Conservation (phyloP, 495 filamentous ascomycete genomes). For the Entonaema liquescens region DNA sequence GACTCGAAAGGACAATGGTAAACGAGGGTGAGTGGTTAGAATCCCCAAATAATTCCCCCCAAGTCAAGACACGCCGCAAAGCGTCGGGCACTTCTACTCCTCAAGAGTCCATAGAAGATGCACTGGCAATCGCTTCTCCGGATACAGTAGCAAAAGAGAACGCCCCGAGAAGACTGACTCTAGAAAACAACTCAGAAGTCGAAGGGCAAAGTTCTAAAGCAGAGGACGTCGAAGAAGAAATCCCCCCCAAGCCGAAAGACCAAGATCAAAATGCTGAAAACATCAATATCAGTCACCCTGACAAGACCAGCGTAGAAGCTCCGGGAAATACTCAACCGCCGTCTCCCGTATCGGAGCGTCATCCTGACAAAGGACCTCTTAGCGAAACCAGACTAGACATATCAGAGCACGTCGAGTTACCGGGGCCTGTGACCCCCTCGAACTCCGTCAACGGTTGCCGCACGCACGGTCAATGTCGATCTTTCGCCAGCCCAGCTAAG, state of each 20-base stretch:
- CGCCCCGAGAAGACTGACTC: slow-evolving; percentile 28
- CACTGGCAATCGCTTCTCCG: slow-evolving; percentile 42
- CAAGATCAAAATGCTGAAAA: slow-evolving; percentile 46
- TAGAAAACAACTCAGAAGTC: slow-evolving; percentile 45
- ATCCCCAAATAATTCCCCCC: slow-evolving; percentile 51
- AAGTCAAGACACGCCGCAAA: slow-evolving; percentile 52
- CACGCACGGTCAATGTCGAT: slow-evolving; percentile 29
- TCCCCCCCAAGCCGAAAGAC: slow-evolving; percentile 31
- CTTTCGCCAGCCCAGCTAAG: slow-evolving; percentile 48
- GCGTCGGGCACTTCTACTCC: slow-evolving; percentile 44
- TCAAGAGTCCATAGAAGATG: slow-evolving; percentile 43
- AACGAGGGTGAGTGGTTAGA: slow-evolving; percentile 42
- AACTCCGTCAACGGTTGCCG: slow-evolving; percentile 25
- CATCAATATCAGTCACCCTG: slow-evolving; percentile 37
- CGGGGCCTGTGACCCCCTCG: slow-evolving; percentile 28
- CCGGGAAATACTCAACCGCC: slow-evolving; percentile 13
- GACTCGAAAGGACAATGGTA: slow-evolving; percentile 41
- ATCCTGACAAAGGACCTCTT: slow-evolving; percentile 13
- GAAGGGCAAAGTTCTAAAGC: slow-evolving; percentile 37
- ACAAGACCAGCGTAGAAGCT: slow-evolving; percentile 27
- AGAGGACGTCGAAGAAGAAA: slow-evolving; percentile 31
- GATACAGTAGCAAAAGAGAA: slow-evolving; percentile 52
- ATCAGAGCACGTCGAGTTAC: slow-evolving; percentile 16
- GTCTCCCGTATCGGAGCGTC: slow-evolving; percentile 19
- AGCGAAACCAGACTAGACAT: slow-evolving; percentile 21